phyloP scores from a whole-genome alignment of 768 basidiomycete species.

The Crepidotus variabilis region DNA sequence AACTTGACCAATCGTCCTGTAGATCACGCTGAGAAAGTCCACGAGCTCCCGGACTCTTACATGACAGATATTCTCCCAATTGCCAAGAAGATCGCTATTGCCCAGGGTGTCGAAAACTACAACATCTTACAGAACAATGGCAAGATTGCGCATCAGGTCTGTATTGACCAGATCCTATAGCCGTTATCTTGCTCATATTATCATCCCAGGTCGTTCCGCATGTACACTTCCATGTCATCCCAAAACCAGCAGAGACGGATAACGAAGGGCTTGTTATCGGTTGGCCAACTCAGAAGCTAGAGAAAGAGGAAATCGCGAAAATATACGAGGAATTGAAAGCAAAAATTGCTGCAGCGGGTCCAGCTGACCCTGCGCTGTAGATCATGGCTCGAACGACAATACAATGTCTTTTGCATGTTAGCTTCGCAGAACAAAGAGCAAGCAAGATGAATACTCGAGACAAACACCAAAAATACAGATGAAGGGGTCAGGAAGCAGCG shows the following conservation, averaged over 20 bases:
- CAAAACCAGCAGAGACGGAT: conserved; percentile 67
- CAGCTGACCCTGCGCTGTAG: not conserved
- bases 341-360: conserved; percentile 38
- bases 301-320: conserved; percentile 64
- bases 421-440: no score
- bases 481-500: conserved; percentile 13
- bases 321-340: conserved; percentile 54
- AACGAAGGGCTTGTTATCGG: conserved; percentile 75
- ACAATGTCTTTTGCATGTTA: not conserved
- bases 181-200: conserved; percentile 1
- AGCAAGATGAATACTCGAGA: no score
- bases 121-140: conserved; percentile 77
- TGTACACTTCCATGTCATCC: conserved; percentile 93
- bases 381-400: not conserved
- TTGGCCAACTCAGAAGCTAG: conserved; percentile 64
- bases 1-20: not conserved
- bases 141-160: conserved; percentile 55
- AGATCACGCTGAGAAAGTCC: conserved; percentile 87
- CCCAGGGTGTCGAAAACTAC: conserved; percentile 73
- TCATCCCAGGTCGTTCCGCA: conserved; percentile 64
- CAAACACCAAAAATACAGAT: not conserved
- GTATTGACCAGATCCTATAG: conserved; percentile 1
- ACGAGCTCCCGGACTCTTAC: conserved; percentile 85
- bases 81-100: conserved; percentile 84
- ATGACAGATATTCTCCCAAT: conserved; percentile 73